Evolutionary conservation across 2,329 filamentous ascomycete genomes (phyloP).

Genomic region (Hyphodiscus sp.): DNA sequence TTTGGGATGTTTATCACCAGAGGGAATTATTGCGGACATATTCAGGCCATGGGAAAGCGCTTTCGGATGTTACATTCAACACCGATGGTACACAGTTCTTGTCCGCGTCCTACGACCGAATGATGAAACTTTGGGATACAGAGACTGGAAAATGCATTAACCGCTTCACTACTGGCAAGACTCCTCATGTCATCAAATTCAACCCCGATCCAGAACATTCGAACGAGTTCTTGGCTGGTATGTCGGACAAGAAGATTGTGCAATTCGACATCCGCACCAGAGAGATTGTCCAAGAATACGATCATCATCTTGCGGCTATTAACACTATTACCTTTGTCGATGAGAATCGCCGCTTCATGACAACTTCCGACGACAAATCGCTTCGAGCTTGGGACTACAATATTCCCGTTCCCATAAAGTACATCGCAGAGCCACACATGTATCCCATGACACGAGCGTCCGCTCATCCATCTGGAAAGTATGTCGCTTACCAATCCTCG

Average conservation of each 20-base stretch:
- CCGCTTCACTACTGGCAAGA: slow-evolving; percentile 90
- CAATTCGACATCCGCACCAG: slow-evolving; percentile 84
- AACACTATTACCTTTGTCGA: slow-evolving; percentile 98
- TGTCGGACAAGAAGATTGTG: slow-evolving; percentile 98
- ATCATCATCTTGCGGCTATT: slow-evolving; percentile 94
- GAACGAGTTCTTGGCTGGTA: slow-evolving; percentile 90
- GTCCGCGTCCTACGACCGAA: slow-evolving; percentile 85
- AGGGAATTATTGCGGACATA: slow-evolving; percentile 87
- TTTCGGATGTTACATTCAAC: slow-evolving; percentile 88
- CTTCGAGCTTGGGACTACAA: slow-evolving; percentile 97
- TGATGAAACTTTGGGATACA: slow-evolving; percentile 98
- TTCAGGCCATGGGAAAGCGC: slow-evolving; percentile 79
- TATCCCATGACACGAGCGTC: slow-evolving; percentile 86
- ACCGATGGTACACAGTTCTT: slow-evolving; percentile 77
- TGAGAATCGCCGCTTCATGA: slow-evolving; percentile 91
- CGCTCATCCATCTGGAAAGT: slow-evolving; percentile 83
- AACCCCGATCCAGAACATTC: slow-evolving; percentile 72
- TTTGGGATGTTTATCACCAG: slow-evolving; percentile 91
- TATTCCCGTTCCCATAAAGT: slow-evolving; percentile 97
- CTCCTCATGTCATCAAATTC: slow-evolving; percentile 89
- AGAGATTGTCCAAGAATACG: slow-evolving; percentile 91
- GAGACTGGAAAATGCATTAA: slow-evolving; percentile 85
- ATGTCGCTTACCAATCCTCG: slow-evolving; percentile 84
- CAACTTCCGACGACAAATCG: slow-evolving; percentile 94
- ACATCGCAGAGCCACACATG: slow-evolving; percentile 97